Evolutionary conservation across 352 stramenopile genomes (phyloP).

Genomic region (Peronosclerospora sorghi): DNA sequence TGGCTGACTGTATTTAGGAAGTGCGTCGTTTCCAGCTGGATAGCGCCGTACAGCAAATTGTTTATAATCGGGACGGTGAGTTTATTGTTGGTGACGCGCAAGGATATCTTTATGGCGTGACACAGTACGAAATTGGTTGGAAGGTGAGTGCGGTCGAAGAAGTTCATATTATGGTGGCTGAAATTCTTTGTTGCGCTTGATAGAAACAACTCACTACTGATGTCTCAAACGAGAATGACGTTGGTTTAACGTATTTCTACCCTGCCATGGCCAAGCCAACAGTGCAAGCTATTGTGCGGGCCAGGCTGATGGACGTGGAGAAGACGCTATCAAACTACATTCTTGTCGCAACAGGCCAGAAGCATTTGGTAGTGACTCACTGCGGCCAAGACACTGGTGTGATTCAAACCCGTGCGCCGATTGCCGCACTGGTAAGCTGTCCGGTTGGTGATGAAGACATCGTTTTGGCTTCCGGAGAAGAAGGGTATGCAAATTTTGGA

Average conservation of each 20-base stretch:
- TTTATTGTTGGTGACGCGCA: slow-evolving; percentile 36
- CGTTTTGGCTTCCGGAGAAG: slow-evolving; percentile 32
- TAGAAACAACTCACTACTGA: slow-evolving; percentile 13
- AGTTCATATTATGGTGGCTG: neutral
- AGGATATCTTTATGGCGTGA: slow-evolving; percentile 40
- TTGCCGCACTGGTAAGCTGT: slow-evolving; percentile 24
- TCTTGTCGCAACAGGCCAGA: slow-evolving; percentile 30
- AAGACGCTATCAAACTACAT: slow-evolving; percentile 41
- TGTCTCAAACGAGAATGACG: neutral
- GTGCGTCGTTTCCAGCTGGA: slow-evolving; percentile 39
- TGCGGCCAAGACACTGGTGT: slow-evolving; percentile 18
- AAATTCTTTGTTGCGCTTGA: neutral
- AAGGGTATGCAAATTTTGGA: slow-evolving; percentile 20
- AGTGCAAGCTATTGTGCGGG: slow-evolving; percentile 23
- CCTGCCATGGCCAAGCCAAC: slow-evolving; percentile 12
- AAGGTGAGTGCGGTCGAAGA: slow-evolving; percentile 18
- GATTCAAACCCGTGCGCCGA: slow-evolving; percentile 19
- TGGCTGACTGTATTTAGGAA: slow-evolving; percentile 17
- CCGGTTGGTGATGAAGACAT: slow-evolving; percentile 17
- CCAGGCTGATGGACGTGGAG: slow-evolving; percentile 36
- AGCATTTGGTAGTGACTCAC: slow-evolving; percentile 39
- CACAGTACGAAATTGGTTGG: slow-evolving; percentile 42
- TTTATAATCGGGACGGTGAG: slow-evolving; percentile 16
- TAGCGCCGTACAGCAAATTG: slow-evolving; percentile 28
- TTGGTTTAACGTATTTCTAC: slow-evolving; percentile 23